Evolutionary conservation across 306 rosid genomes (phyloP).

Genomic region (Dalbergia cultrata): DNA sequence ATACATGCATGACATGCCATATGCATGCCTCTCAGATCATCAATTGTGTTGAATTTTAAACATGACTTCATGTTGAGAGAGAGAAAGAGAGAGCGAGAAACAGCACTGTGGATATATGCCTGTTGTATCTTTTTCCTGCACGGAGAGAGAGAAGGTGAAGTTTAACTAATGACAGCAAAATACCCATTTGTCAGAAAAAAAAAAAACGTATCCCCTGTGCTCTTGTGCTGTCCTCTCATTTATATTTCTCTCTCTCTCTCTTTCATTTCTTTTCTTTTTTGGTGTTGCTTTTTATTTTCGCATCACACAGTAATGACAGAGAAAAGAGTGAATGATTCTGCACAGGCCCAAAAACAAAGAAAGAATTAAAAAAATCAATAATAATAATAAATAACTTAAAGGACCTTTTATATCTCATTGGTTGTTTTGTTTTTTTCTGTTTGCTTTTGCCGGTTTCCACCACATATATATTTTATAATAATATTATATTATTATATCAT

Average conservation of each 20-base stretch:
- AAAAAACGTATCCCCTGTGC: conserved; percentile 21
- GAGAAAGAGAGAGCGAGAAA: conserved; percentile 32
- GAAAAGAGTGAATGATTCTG: not conserved
- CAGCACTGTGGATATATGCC: conserved; percentile 26
- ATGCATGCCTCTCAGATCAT: not conserved
- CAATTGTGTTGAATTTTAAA: not conserved
- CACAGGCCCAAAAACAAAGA: not conserved
- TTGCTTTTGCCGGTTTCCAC: conserved; percentile 44
- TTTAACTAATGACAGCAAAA: not conserved
- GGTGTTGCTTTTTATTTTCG: conserved; percentile 46
- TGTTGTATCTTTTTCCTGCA: conserved; percentile 39
- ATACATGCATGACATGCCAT: conserved; percentile 19
- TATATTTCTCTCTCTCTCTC: not conserved
- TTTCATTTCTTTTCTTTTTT: not conserved
- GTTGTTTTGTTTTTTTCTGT: conserved; percentile 52
- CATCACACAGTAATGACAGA: conserved; percentile 47
- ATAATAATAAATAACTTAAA: not conserved
- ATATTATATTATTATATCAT: not conserved
- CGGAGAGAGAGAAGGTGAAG: not conserved
- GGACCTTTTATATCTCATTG: conserved; percentile 44
- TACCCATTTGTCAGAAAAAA: conserved; percentile 45
- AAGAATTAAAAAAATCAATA: not conserved
- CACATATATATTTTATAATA: not conserved
- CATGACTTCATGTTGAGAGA: not conserved
- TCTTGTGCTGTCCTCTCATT: conserved; percentile 49